A percentile compares a stretch with the other conserved stretches of the same genome.
These are phyloP conservation scores for Eremochloa ophiuroides DNA, from an alignment of 176 grass and related monocot species.

Conservation along the genomic window DNA sequence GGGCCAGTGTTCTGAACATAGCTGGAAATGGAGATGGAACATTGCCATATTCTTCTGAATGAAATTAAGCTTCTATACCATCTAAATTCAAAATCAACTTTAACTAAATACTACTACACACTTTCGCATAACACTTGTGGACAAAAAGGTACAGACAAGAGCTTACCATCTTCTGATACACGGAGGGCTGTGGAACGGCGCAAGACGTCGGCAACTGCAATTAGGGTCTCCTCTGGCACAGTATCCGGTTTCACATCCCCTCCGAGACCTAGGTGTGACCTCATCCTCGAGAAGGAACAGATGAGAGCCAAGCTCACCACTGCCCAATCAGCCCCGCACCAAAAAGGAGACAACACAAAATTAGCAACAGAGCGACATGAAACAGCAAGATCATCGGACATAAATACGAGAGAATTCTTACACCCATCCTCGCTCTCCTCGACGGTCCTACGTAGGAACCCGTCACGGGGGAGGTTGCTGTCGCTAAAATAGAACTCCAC, in stretches of 20 bases:
- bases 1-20: neutral
- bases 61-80: neutral
- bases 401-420: slow-evolving; percentile 32
- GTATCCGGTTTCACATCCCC: slow-evolving; percentile 45
- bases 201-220: slow-evolving; percentile 65
- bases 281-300: slow-evolving; percentile 86
- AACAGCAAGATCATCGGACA: neutral
- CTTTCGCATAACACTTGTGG: neutral
- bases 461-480: slow-evolving; percentile 82
- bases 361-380: slow-evolving; percentile 6
- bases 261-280: slow-evolving; percentile 54
- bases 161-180: slow-evolving; percentile 66
- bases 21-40: neutral
- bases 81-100: neutral
- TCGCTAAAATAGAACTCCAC: slow-evolving; percentile 98
- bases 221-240: slow-evolving; percentile 42
- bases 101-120: neutral
- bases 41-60: neutral
- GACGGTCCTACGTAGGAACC: slow-evolving; percentile 54
- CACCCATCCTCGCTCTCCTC: slow-evolving; percentile 73
- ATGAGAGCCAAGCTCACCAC: slow-evolving; percentile 93
- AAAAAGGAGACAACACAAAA: neutral
- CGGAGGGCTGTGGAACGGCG: slow-evolving; percentile 54
- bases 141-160: neutral
- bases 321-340: slow-evolving; percentile 20